Evolutionary conservation across 2,329 filamentous ascomycete genomes (phyloP), one percentile per base, ranked within the genome.

Genomic region (Neofusicoccum ribis): DNA sequence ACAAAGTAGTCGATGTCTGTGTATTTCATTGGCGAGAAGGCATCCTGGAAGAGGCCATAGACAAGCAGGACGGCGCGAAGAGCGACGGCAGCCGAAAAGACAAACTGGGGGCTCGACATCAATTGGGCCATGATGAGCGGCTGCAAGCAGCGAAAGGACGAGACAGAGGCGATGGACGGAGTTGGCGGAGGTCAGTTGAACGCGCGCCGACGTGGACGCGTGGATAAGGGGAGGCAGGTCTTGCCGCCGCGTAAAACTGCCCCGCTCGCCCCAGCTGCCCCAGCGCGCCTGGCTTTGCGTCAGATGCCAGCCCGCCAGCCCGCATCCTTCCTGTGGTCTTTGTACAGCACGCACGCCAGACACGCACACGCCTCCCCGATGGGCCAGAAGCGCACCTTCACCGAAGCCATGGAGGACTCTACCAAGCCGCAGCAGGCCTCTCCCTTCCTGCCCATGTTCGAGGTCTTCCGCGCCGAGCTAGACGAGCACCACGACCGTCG

Each of bases 1-100:
- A 99, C 95, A 69, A 93, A 88, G 80, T 99, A 99, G 83, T 99
- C 95, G 72, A 99, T 97, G 79, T 99, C 95, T 60, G 95, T 99
- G 82, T 98, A 99, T 80, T 98, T 98, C 74, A 99, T 81, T 14
- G 94, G 89, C 7, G 93, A 96, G 79, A 93, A 85, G 67, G 92
- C 89, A 79, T 99, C 95, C 81, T 99, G 95, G 83, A 91, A 93
- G 67, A 92, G 86, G 66, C 95, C 94, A 77, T 98, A 98, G 72
- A 96, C 76, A 58, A 98, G 86, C 68, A 99, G 88, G 37, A 82
- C 76, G 5, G 87, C 75, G 67, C 95, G 91, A 27, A 99, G 85
- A 54, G 88, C 72, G 63, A 88, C 81, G 11, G 82, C 78, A 31
- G 77, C 68, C 36, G 77, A 71, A 70, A 83, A 80, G 58, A 83